phyloP scores from a whole-genome alignment of 106 monocot species.

The Dendrobium huoshanense region DNA sequence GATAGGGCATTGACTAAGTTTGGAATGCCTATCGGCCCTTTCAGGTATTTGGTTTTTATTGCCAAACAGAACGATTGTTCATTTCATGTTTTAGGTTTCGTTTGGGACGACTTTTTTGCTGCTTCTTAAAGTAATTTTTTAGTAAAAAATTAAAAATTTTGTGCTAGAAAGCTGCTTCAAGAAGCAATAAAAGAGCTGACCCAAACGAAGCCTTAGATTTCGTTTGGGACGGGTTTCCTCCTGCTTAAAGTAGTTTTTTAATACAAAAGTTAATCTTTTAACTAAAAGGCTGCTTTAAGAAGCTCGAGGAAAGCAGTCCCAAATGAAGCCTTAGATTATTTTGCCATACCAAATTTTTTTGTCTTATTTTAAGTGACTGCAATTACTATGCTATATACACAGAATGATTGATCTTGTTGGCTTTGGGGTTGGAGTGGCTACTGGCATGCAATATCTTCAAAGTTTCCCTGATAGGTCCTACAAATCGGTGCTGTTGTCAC shows the following conservation, averaged over 20 bases:
- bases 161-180: too few species aligned
- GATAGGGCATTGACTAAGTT: conserved; percentile 81
- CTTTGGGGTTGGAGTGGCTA: conserved; percentile 39
- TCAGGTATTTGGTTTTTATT: conserved; percentile 57
- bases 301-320: too few species aligned
- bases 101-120: too few species aligned
- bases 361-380: background rate
- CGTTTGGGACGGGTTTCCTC: too few species aligned
- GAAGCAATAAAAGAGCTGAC: too few species aligned
- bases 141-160: too few species aligned
- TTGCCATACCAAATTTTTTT: background rate
- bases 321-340: background rate
- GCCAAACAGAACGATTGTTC: background rate
- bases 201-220: too few species aligned
- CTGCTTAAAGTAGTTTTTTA: too few species aligned
- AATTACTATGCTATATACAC: background rate
- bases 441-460: conserved; percentile 59
- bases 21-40: conserved; percentile 99
- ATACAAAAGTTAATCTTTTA: too few species aligned
- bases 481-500: conserved; percentile 57
- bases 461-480: conserved; percentile 79
- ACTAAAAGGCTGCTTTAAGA: too few species aligned
- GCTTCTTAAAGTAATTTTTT: too few species aligned
- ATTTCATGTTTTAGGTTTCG: background rate
- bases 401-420: conserved; percentile 45